Conservation (phyloP, 2,329 filamentous ascomycete genomes). For the Calonectria pteridis region DNA sequence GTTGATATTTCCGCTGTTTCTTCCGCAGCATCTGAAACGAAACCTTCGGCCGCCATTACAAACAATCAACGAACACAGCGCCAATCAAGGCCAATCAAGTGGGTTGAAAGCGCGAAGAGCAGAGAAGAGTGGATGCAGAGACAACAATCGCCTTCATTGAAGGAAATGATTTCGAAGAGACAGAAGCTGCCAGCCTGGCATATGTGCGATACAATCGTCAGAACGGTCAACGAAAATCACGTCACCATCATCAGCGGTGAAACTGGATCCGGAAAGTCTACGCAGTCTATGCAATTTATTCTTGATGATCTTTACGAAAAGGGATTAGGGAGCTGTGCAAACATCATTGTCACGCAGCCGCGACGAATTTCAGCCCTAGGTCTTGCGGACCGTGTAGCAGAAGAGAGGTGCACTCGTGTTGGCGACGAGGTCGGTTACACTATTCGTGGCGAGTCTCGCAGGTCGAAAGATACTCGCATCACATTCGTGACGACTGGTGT, state of each 20-base stretch:
- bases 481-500: constrained; percentile 98
- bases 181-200: constrained; percentile 89
- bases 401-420: constrained; percentile 85
- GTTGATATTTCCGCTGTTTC: constrained; percentile 86
- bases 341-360: constrained; percentile 96
- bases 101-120: constrained; percentile 71
- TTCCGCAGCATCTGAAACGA: constrained; percentile 72
- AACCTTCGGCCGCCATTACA: constrained; percentile 44
- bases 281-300: constrained; percentile 95
- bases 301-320: constrained; percentile 88
- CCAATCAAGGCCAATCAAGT: constrained; percentile 71
- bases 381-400: constrained; percentile 92
- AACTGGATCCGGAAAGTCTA: constrained; percentile 96
- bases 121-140: constrained; percentile 77
- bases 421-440: constrained; percentile 92
- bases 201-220: constrained; percentile 80
- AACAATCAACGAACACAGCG: constrained; percentile 52
- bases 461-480: constrained; percentile 82
- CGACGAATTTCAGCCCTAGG: constrained; percentile 94
- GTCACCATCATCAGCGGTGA: constrained; percentile 98
- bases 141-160: constrained; percentile 74
- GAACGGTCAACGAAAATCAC: constrained; percentile 80
- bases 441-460: constrained; percentile 90
- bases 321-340: constrained; percentile 80
- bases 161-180: constrained; percentile 80